A percentile compares a stretch with the other conserved stretches of the same genome.
These are phyloP conservation scores for Cynanchum wilfordii DNA, from an alignment of 257 asterid species.

Conservation along the genomic window DNA sequence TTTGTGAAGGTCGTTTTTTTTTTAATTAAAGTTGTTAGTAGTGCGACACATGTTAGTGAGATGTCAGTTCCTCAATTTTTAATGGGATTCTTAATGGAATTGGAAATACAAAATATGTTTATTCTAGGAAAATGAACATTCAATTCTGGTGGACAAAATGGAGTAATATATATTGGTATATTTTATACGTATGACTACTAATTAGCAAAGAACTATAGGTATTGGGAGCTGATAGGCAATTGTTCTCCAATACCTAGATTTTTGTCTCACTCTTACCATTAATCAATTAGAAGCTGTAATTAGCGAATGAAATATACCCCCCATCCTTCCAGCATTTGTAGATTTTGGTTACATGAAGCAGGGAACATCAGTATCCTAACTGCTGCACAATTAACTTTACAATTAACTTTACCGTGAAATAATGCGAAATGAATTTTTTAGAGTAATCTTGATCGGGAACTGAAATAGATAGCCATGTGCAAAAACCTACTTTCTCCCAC, in stretches of 20 bases:
- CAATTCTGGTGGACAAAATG: not conserved
- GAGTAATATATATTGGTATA: not conserved
- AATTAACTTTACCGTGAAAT: not conserved
- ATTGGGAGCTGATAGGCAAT: not conserved
- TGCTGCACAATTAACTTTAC: too few relatives aligned
- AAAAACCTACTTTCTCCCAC: not conserved
- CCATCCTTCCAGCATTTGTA: not conserved
- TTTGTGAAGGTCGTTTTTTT: not conserved
- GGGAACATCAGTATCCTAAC: not conserved
- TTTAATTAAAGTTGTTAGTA: not conserved
- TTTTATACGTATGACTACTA: not conserved
- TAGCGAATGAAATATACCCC: not conserved
- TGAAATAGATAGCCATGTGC: not conserved
- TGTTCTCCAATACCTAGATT: not conserved
- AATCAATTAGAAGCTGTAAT: not conserved
- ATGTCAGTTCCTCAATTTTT: not conserved
- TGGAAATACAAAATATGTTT: too few relatives aligned
- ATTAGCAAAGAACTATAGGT: not conserved
- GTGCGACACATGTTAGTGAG: not conserved
- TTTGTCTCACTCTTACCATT: not conserved
- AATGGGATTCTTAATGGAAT: not conserved
- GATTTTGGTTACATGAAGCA: not conserved
- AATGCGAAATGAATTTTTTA: not conserved
- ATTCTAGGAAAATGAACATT: not conserved
- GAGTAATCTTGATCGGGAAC: slow-evolving; percentile 1